Conservation (phyloP, 1,284 basidiomycete genomes). For the Marasmius tenuissimus region DNA sequence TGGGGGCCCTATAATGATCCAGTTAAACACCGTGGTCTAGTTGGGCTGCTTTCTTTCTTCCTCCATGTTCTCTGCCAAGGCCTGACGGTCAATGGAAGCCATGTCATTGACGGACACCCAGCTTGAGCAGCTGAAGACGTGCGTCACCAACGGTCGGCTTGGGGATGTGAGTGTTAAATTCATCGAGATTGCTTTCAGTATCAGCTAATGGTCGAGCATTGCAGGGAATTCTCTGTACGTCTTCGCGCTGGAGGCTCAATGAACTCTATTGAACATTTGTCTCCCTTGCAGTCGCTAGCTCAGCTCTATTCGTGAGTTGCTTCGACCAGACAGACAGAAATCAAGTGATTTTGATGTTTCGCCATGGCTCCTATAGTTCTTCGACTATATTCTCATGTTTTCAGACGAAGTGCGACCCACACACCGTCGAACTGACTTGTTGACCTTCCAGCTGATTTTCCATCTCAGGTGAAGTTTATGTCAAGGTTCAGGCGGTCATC, state of each 20-base stretch:
- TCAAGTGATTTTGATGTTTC: not conserved
- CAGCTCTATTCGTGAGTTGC: not conserved
- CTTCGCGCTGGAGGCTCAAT: not conserved
- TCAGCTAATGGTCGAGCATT: no score
- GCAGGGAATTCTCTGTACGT: not conserved
- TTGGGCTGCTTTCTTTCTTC: no score
- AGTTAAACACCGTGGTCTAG: no score
- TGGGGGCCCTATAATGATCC: no score
- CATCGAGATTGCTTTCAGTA: not conserved
- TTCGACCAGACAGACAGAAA: not conserved
- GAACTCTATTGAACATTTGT: not conserved
- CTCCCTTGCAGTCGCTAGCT: not conserved
- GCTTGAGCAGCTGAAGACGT: not conserved
- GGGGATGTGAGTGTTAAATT: not conserved
- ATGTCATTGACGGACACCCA: not conserved
- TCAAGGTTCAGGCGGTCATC: conserved; percentile 9
- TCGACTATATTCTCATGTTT: conserved; percentile 19
- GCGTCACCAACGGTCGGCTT: not conserved
- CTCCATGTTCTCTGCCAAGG: no score
- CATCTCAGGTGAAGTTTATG: conserved; percentile 13
- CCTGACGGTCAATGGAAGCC: not conserved
- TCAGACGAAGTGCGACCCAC: conserved; percentile 13
- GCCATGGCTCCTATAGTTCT: conserved; percentile 9
- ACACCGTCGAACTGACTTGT: no score
- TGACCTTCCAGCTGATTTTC: not conserved